Evolutionary conservation across 306 rosid species (phyloP).

Genomic region (Ammopiptanthus mongolicus): DNA sequence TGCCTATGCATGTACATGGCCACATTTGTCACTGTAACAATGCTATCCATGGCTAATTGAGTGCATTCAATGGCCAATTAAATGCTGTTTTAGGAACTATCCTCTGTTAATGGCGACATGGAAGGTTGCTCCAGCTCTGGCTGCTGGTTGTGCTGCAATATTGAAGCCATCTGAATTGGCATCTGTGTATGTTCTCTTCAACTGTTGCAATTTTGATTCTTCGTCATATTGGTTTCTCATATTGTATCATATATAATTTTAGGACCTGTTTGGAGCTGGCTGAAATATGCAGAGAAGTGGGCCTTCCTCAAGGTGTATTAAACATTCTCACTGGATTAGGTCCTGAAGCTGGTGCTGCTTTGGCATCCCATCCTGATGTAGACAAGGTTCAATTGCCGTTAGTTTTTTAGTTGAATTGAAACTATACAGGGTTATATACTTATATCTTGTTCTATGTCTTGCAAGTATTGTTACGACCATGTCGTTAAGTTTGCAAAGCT

Average conservation of each 20-base stretch:
- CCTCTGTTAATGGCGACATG: constrained; percentile 89
- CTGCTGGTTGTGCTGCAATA: constrained; percentile 98
- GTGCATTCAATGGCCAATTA: neutral
- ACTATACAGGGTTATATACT: neutral
- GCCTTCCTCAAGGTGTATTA: constrained; percentile 79
- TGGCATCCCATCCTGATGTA: constrained; percentile 85
- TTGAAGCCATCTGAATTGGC: constrained; percentile 95
- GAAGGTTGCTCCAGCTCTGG: constrained; percentile 99
- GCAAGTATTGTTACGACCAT: neutral
- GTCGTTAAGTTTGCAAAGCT: constrained; percentile 12
- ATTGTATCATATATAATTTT: constrained; percentile 13
- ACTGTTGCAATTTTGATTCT: constrained; percentile 14
- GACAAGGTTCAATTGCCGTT: constrained; percentile 59
- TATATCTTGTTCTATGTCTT: neutral
- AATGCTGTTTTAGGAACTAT: constrained; percentile 61
- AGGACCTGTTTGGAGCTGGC: constrained; percentile 93
- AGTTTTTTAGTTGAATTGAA: neutral
- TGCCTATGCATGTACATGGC: too few relatives aligned
- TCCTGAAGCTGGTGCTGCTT: constrained; percentile 95
- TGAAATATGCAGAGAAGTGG: constrained; percentile 68
- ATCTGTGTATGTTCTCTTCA: constrained; percentile 60
- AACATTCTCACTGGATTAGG: constrained; percentile 90
- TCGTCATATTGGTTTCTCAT: constrained; percentile 1
- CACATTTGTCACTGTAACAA: too few relatives aligned
- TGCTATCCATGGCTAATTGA: too few relatives aligned